Conservation (phyloP, 1,139 yeast species). For the Magnusiomyces suaveolens region DNA sequence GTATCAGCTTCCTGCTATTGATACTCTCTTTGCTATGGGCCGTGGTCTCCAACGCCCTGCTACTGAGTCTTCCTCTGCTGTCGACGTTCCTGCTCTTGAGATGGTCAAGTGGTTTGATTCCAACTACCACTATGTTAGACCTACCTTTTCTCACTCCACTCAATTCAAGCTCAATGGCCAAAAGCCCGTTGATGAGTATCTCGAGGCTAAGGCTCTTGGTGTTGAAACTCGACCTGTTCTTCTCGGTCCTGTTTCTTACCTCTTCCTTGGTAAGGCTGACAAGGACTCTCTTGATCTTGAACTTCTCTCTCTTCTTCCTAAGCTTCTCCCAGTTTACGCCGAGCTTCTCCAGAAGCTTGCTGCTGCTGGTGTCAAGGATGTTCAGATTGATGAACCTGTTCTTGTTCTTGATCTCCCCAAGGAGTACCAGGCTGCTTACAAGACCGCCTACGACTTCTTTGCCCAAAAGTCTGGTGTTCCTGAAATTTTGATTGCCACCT, state of each 20-base stretch:
- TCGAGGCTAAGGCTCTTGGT: conserved; percentile 95
- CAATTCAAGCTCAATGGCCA: conserved; percentile 91
- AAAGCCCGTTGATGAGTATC: conserved; percentile 94
- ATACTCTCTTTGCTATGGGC: conserved; percentile 97
- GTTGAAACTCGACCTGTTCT: conserved; percentile 94
- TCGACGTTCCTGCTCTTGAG: conserved; percentile 97
- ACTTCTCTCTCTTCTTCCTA: conserved; percentile 79
- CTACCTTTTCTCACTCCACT: conserved; percentile 93
- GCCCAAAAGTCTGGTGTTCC: conserved; percentile 58
- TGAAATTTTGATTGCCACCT: conserved; percentile 73
- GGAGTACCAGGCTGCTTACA: conserved; percentile 71
- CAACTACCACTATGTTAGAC: conserved; percentile 99
- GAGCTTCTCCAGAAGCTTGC: conserved; percentile 78
- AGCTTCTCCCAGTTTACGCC: conserved; percentile 85
- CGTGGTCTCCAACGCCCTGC: conserved; percentile 99
- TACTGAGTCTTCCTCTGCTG: conserved; percentile 76
- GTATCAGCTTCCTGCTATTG: conserved; percentile 80
- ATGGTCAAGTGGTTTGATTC: conserved; percentile 99
- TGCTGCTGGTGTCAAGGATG: conserved; percentile 89
- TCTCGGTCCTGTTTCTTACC: conserved; percentile 92
- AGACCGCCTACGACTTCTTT: conserved; percentile 71
- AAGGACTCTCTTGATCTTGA: conserved; percentile 92
- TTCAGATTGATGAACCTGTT: conserved; percentile 96
- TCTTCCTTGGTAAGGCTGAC: conserved; percentile 94
- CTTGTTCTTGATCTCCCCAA: conserved; percentile 89